Evolutionary conservation across 2,329 filamentous ascomycete species (phyloP).

Genomic region (Penicillium paneum): DNA sequence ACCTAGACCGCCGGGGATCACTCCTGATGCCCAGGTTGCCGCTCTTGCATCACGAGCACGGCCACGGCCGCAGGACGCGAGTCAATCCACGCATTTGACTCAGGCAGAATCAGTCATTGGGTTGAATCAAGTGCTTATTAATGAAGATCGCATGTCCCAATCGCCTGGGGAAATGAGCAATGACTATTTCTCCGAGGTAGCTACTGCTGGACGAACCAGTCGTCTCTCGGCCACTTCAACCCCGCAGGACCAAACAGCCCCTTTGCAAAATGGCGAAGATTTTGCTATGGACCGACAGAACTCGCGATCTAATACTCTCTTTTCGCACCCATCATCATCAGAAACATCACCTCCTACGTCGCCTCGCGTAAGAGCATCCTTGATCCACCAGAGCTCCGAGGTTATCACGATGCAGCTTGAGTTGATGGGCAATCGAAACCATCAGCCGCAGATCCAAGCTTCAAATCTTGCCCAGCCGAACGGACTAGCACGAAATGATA

Average conservation of each 20-base stretch:
- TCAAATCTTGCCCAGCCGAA: slow-evolving; percentile 11
- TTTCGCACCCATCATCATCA: slow-evolving; percentile 40
- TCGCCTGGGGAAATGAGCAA: slow-evolving; percentile 40
- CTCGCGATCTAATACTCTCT: slow-evolving; percentile 41
- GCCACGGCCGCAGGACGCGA: slow-evolving; percentile 11
- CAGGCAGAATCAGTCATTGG: slow-evolving; percentile 6
- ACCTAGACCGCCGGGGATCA: slow-evolving; percentile 16
- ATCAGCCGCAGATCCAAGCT: slow-evolving; percentile 20
- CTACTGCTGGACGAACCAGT: slow-evolving; percentile 24
- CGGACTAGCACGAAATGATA: slow-evolving; percentile 13
- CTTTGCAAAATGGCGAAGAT: slow-evolving; percentile 9
- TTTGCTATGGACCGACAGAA: slow-evolving; percentile 21
- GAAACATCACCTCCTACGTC: slow-evolving; percentile 42
- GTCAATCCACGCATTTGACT: slow-evolving; percentile 8
- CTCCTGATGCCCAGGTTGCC: slow-evolving; percentile 12
- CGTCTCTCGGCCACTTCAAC: slow-evolving; percentile 14
- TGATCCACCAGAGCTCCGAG: slow-evolving; percentile 44
- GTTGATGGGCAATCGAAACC: slow-evolving; percentile 34
- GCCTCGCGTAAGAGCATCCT: slow-evolving; percentile 42
- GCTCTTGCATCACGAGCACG: slow-evolving; percentile 7
- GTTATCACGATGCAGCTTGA: slow-evolving; percentile 47
- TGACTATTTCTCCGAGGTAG: slow-evolving; percentile 31
- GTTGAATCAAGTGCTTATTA: slow-evolving; percentile 24
- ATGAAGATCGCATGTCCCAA: slow-evolving; percentile 38
- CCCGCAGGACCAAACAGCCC: slow-evolving; percentile 14